Evolutionary conservation across 345 rosid species (phyloP), one percentile per base, ranked within the genome.

Genomic region (Gossypium raimondii): DNA sequence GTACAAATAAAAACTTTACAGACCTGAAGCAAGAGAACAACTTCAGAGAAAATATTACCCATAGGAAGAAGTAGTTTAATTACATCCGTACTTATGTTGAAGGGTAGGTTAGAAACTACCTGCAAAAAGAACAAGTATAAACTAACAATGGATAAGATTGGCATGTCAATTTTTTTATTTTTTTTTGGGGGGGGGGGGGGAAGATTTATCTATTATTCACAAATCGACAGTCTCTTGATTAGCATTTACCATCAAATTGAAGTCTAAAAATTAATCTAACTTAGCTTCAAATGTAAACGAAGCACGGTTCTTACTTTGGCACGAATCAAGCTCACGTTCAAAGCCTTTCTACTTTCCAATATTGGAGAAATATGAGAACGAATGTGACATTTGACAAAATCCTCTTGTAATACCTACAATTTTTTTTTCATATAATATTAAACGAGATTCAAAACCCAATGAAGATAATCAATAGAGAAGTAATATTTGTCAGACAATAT

Each of bases 41-140:
- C 92, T 84, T 92, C 88, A 5, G 98, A 90, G 81, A 92, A 89
- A 57, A 91, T 87, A 82, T 87, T 97, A 75, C 98, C 94, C 97
- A 94, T 86, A 1, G 98, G 97, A 84, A 94, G 95, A 80, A 94
- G 87, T 75, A 78, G 89, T 81, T 86, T 94, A 73, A 92, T 83
- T 27, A 92, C 89, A 78, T 94, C 97, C 22, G 88, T 94, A 82
- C 92, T 92, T 67, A 94, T 87, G 82, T 92, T 94, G 66, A 92
- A 94, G 57, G 97, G 98, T 73, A 92, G 83, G 73, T 91, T 94
- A 64, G 98, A 75, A 13, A 94, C 97, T 17, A 94, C 97, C 97
- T 94, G 86, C 75, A 82, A 80, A 22, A 9, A 50, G 78, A 78
- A 27, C 55, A 38, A 67, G 55, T 22, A 17, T 56, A 62, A 17